Conservation (phyloP, 169 alveolate species). For the Cryptosporidium bovis region DNA sequence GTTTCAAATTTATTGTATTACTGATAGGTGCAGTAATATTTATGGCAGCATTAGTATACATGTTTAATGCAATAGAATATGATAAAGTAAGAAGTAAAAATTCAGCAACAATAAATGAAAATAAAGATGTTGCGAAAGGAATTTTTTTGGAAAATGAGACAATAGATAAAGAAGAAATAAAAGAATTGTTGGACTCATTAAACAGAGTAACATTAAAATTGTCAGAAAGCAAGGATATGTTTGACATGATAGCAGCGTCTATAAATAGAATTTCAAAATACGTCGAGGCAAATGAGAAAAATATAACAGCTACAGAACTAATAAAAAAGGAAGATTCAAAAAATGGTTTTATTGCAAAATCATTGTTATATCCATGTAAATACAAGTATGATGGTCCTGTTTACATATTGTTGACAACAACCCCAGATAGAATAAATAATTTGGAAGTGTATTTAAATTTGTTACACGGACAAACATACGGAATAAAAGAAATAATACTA, state of each 20-base stretch:
- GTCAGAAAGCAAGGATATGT: constrained; percentile 68
- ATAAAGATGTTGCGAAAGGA: not conserved
- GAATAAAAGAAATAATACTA: constrained; percentile 52
- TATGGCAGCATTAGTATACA: constrained; percentile 23
- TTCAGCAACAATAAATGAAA: not conserved
- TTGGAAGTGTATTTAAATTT: constrained; percentile 40
- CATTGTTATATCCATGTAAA: constrained; percentile 64
- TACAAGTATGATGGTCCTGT: constrained; percentile 72
- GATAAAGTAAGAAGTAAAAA: not conserved
- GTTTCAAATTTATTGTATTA: constrained; percentile 13
- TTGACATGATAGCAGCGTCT: constrained; percentile 54
- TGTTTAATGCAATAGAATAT: constrained; percentile 6
- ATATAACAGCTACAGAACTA: constrained; percentile 23
- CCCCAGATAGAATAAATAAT: constrained; percentile 55
- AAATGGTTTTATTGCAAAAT: constrained; percentile 27
- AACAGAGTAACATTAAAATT: constrained; percentile 30
- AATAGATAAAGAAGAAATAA: not conserved
- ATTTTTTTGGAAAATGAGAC: not conserved
- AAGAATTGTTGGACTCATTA: constrained; percentile 16
- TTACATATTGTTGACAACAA: constrained; percentile 68
- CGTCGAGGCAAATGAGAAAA: constrained; percentile 71
- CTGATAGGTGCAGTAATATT: constrained; percentile 19
- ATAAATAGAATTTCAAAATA: constrained; percentile 44
- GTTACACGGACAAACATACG: constrained; percentile 68
- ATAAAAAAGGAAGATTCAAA: constrained; percentile 58